Percentiles rank a stretch among this genome's conserved stretches.
Evolutionary conservation across 306 rosid species (phyloP).

Genomic region (Dryas octopetala): DNA sequence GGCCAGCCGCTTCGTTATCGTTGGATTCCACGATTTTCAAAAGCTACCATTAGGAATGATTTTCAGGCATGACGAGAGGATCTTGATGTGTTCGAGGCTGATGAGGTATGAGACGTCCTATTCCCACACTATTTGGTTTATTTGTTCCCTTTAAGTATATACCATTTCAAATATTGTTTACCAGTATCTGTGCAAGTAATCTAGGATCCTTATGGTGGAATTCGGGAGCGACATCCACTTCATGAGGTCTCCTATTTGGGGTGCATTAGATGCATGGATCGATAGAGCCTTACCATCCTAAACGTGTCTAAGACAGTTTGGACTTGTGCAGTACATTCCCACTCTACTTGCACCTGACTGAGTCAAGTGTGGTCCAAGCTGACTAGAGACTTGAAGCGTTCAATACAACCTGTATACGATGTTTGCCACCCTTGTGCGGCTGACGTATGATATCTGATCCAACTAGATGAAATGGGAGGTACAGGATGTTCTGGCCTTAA

Average conservation of each 20-base stretch:
- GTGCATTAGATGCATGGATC: background rate
- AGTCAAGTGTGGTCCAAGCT: constrained; percentile 1
- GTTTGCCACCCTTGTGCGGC: constrained; percentile 17
- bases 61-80: background rate
- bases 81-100: background rate
- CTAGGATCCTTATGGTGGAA: constrained; percentile 2
- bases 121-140: background rate
- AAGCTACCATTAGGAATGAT: constrained; percentile 3
- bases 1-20: background rate
- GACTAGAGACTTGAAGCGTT: constrained; percentile 7
- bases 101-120: background rate
- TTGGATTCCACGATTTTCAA: background rate
- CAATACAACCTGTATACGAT: background rate
- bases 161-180: background rate
- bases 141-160: background rate
- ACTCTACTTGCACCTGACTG: background rate
- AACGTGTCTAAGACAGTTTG: background rate
- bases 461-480: constrained; percentile 11
- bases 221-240: background rate
- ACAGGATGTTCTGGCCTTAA: constrained; percentile 20
- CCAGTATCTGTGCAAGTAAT: background rate
- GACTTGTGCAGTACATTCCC: background rate
- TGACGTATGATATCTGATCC: constrained; percentile 8
- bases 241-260: background rate
- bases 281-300: constrained; percentile 4